Evolutionary conservation across 1,284 basidiomycete species (phyloP).

Genomic region (Somion occarium): DNA sequence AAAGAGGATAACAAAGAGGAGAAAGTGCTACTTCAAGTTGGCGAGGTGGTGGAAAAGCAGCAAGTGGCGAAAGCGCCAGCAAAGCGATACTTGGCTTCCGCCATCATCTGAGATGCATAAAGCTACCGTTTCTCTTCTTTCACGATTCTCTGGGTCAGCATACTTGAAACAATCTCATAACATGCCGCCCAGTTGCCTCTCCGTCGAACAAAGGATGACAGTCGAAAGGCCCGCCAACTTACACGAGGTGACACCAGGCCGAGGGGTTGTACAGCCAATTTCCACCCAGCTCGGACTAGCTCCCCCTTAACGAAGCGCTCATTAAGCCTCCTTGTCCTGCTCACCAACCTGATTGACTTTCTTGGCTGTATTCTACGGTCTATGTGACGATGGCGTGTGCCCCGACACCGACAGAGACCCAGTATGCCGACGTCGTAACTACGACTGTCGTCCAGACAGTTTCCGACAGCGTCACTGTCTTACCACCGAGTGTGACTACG

Average conservation of each 20-base stretch:
- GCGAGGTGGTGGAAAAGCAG: no score
- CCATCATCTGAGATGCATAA: no score
- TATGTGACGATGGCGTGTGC: slow-evolving; percentile 24
- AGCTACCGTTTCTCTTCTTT: no score
- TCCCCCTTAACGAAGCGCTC: background rate
- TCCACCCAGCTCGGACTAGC: background rate
- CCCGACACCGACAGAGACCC: slow-evolving; percentile 23
- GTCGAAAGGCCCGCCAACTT: no score
- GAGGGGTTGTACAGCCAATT: background rate
- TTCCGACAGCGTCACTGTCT: slow-evolving; percentile 17
- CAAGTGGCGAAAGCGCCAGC: no score
- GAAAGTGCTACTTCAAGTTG: no score
- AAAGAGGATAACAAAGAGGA: no score
- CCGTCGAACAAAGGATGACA: no score
- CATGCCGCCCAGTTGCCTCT: no score
- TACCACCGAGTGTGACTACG: slow-evolving; percentile 19
- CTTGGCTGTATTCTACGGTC: background rate
- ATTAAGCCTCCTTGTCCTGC: background rate
- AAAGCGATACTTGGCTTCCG: no score
- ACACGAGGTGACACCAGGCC: background rate
- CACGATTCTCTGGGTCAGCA: no score
- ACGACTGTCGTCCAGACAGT: slow-evolving; percentile 15
- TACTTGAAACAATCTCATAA: no score
- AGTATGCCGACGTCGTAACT: slow-evolving; percentile 19
- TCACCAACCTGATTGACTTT: background rate